phyloP scores from a whole-genome alignment of 2,329 filamentous ascomycete genomes.

The Trichoderma pleuroti region DNA sequence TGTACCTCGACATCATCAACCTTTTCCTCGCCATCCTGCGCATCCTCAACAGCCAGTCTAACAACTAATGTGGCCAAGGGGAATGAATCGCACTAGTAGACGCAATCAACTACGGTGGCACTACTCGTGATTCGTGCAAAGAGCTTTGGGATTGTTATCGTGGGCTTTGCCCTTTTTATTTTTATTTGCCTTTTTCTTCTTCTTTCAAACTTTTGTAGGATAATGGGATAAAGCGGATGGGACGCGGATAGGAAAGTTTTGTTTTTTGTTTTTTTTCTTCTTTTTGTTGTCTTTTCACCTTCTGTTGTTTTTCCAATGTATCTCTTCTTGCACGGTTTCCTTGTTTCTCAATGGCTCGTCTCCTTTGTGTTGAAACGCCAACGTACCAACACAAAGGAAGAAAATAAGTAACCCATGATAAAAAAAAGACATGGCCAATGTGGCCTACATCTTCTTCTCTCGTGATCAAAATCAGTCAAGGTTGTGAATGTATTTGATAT shows the following conservation, averaged over 20 bases:
- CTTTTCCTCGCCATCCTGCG: constrained; percentile 92
- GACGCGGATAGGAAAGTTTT: not conserved
- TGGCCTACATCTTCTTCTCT: not conserved
- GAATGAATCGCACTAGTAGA: not conserved
- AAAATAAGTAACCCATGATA: not conserved
- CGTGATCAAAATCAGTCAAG: not conserved
- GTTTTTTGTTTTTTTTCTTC: not conserved
- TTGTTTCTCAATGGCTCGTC: not conserved
- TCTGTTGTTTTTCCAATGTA: not conserved
- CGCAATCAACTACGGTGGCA: too few species aligned
- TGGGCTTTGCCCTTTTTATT: not conserved
- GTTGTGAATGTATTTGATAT: constrained; percentile 51
- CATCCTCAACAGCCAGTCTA: constrained; percentile 92
- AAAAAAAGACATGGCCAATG: not conserved
- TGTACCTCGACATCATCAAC: constrained; percentile 97
- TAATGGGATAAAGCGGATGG: constrained; percentile 1
- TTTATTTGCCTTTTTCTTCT: not conserved
- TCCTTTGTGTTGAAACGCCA: not conserved
- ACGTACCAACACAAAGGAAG: not conserved
- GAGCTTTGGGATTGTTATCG: not conserved
- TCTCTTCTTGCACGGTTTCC: not conserved
- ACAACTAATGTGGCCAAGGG: constrained; percentile 61
- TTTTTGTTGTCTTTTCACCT: too few species aligned
- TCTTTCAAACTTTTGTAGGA: not conserved
- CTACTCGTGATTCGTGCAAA: not conserved